Evolutionary conservation across 306 rosid genomes (phyloP), one percentile per base, ranked within the genome.

Genomic region (Glycine tomentella): DNA sequence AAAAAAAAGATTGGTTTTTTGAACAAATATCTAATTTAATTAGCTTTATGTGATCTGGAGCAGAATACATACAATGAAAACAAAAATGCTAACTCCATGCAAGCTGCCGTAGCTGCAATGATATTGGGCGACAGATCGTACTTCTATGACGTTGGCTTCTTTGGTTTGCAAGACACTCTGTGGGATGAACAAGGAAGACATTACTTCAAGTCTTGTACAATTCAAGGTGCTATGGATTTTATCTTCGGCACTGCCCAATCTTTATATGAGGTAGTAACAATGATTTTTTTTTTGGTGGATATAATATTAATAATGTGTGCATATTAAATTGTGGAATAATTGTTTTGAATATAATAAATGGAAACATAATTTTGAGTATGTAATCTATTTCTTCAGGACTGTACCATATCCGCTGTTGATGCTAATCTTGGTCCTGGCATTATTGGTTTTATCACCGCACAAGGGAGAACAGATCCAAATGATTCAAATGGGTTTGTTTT

Each of bases 211-310:
- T 82, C 7, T 16, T 94, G 98, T 74, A 87, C 90, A 7, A 88
- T 94, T 3, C 81, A 90, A 85, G 98, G 97, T 78, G 97, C 97
- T 55, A 84, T 88, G 48, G 98, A 94, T 81, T 94, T 94, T 57
- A 94, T 94, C 51, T 92, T 91, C 62, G 98, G 98, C 5, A 52
- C 83, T 20, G 98, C 81, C 20, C 97, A 91, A 31, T 86, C 98
- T 20, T 13, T 94, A 74, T 94, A 79, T 66, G 90, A 92, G 94
- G 98, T 93, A 2, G 31, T 25, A 25, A 25, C 31, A 25, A 25
- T 25, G 31, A 25, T 25, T 25, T 25, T 25, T 25, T 25, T 0
- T 25, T 0, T 25, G 31, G 25, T 25, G 31, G 31, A 25, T 25
- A 25, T 25, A 25, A 25, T 25, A 25, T 25, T 46, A 46, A 46